Conservation (phyloP, 176 grass and related monocot genomes). For the Carex parvula region DNA sequence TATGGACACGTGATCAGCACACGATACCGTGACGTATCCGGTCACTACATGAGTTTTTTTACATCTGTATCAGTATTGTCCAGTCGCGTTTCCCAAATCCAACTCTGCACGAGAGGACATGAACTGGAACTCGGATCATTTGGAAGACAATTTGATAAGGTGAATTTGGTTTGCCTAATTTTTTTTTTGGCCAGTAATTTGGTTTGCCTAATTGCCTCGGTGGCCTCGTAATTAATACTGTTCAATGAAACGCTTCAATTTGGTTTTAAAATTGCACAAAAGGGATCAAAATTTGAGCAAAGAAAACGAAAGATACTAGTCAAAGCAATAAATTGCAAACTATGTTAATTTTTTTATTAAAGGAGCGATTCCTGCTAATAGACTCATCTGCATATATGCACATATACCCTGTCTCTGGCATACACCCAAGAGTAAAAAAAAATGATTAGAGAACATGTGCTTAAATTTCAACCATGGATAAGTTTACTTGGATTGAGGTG, state of each 20-base stretch:
- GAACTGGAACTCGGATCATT: too few relatives aligned
- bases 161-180: too few relatives aligned
- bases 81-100: too few relatives aligned
- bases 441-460: neutral
- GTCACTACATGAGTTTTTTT: too few relatives aligned
- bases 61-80: too few relatives aligned
- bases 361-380: neutral
- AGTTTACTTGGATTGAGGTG: slow-evolving; percentile 32
- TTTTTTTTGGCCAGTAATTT: neutral
- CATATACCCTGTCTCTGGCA: neutral
- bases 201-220: neutral
- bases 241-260: neutral
- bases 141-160: neutral
- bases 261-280: neutral
- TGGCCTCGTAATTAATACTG: neutral
- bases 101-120: too few relatives aligned
- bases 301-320: neutral
- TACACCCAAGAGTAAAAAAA: neutral
- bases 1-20: too few relatives aligned
- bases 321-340: neutral
- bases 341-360: neutral
- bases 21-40: too few relatives aligned
- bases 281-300: neutral
- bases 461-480: neutral
- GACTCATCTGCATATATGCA: neutral